A percentile compares a stretch with the other conserved stretches of the same genome.
Conservation (phyloP, 768 basidiomycete species). For the Termitomyces bulborhizus region DNA sequence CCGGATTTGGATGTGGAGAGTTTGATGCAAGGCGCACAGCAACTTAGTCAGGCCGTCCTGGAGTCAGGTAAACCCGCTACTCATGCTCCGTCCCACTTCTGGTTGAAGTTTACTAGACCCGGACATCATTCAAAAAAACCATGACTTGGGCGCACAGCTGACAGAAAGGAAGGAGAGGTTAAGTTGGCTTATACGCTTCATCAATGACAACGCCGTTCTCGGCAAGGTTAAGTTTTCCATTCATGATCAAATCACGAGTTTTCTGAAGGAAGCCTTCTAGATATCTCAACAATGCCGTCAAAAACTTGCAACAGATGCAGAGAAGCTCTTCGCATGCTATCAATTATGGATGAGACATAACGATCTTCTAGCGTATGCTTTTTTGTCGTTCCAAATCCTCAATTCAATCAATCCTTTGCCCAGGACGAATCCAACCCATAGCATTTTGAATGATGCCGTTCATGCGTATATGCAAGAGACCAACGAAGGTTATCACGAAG, state of each 20-base stretch:
- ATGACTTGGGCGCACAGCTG: slow-evolving; percentile 78
- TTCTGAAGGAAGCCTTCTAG: slow-evolving; percentile 29
- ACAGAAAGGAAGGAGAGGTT: slow-evolving; percentile 68
- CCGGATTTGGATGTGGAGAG: slow-evolving; percentile 75
- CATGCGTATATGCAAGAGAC: slow-evolving; percentile 58
- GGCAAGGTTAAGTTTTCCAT: slow-evolving; percentile 45
- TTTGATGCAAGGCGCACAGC: slow-evolving; percentile 74
- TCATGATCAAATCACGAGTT: neutral
- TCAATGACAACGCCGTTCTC: slow-evolving; percentile 80
- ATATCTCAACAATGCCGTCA: slow-evolving; percentile 79
- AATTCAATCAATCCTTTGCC: neutral
- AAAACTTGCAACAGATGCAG: slow-evolving; percentile 72
- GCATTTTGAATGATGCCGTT: slow-evolving; percentile 67
- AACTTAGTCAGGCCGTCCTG: slow-evolving; percentile 64
- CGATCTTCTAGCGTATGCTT: slow-evolving; percentile 48
- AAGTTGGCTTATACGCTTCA: slow-evolving; percentile 82
- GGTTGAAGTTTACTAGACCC: slow-evolving; percentile 36
- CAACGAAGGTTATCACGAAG: slow-evolving; percentile 56
- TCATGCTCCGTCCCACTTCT: neutral
- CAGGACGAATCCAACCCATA: slow-evolving; percentile 52
- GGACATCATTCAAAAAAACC: slow-evolving; percentile 64
- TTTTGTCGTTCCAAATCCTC: neutral
- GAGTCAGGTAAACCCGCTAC: slow-evolving; percentile 51
- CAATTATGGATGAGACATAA: slow-evolving; percentile 80
- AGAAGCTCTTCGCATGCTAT: slow-evolving; percentile 76